Evolutionary conservation across 2,329 filamentous ascomycete genomes (phyloP), one percentile per base, ranked within the genome.

Genomic region (Penicillium sp.): DNA sequence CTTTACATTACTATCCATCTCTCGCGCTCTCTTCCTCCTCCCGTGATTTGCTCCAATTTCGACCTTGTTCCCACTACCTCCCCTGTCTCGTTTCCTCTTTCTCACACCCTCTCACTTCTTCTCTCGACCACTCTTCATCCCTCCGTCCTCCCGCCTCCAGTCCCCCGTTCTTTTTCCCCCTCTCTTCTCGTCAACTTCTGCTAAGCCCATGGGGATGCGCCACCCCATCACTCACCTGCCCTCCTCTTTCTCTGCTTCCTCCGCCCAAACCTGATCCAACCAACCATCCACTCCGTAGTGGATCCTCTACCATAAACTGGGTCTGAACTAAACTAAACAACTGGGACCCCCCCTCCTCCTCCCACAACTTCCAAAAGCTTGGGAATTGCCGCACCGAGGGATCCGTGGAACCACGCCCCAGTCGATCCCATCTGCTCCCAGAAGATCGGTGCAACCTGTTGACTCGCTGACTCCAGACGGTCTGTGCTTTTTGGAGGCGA

Each of bases 371-470:
- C 37, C 19, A 35, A 59, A 69, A 68, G 63, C 68, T 66, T 69
- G 65, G 67, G 69, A 71, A 72, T 71, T 71, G 61, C 70, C 70
- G 67, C 65, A 67, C 64, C 62, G 58, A 60, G 63, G 58, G 56
- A 64, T 58, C 62, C 69, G 68, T 71, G 70, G 64, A 65, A 65
- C 64, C 62, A 58, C 42, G 26, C 40, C 48, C 45, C 42, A 64
- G 61, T 55, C 58, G 71, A 73, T 72, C 70, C 66, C 63, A 63
- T 62, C 67, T 68, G 48, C 25, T 35, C 13, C 64, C 64, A 62
- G 58, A 66, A 37, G 65, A 68, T 69, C 65, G 62, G 61, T 68
- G 65, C 65, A 68, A 67, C 65, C 65, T 53, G 58, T 66, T 65
- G 60, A 65, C 60, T 65, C 60, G 62, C 62, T 65, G 63, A 67